Conservation (phyloP, 108 stramenopile species). For the Epithemia pelagica region DNA sequence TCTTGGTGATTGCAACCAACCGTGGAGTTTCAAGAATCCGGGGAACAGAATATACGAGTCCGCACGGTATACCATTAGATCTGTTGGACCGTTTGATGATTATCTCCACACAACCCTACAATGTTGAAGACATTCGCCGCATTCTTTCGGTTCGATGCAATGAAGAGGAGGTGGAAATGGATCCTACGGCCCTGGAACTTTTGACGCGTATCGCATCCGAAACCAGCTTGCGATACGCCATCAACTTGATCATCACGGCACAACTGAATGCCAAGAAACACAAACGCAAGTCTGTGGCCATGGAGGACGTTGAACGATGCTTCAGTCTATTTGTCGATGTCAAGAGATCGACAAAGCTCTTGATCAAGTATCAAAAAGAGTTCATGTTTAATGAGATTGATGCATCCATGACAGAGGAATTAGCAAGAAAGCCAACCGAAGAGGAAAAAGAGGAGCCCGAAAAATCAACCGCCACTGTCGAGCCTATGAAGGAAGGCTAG, state of each 20-base stretch:
- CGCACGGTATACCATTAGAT: conserved; percentile 97
- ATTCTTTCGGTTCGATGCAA: conserved; percentile 83
- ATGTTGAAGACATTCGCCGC: conserved; percentile 77
- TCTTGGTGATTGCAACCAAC: conserved; percentile 98
- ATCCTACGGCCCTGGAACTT: conserved; percentile 90
- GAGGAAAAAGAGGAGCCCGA: not conserved
- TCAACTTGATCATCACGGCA: conserved; percentile 97
- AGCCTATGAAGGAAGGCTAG: not conserved
- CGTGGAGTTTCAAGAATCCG: conserved; percentile 93
- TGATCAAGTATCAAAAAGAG: conserved; percentile 97
- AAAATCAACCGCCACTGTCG: not conserved
- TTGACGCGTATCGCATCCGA: conserved; percentile 93
- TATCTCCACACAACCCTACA: conserved; percentile 88
- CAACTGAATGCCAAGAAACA: conserved; percentile 83
- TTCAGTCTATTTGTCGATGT: conserved; percentile 96
- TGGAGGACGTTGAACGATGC: conserved; percentile 83
- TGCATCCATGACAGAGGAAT: conserved; percentile 3
- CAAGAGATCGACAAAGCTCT: conserved; percentile 94
- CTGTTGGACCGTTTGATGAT: conserved; percentile 96
- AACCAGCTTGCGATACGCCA: conserved; percentile 97
- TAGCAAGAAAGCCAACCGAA: not conserved
- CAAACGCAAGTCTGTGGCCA: conserved; percentile 83
- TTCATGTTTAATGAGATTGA: conserved; percentile 89
- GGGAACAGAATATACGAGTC: conserved; percentile 92
- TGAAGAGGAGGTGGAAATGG: conserved; percentile 99